Conservation (phyloP, 768 basidiomycete genomes). For the Panaeolus cyanescens region DNA sequence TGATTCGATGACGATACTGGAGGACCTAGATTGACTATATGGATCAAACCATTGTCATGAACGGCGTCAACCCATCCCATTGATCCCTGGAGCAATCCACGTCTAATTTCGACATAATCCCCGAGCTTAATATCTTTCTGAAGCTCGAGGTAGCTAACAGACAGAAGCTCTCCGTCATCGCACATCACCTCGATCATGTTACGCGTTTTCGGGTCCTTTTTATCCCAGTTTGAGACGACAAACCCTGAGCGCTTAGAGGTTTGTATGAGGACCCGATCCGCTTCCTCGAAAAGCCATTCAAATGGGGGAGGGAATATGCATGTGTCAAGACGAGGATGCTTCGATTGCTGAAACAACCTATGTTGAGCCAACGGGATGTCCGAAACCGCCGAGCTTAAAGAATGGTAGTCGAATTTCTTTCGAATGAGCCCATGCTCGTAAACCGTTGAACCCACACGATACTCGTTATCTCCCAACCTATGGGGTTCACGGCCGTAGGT, state of each 20-base stretch:
- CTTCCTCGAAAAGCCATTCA: slow-evolving; percentile 12
- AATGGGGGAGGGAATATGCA: slow-evolving; percentile 4
- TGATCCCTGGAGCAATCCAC: background rate
- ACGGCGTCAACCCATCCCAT: slow-evolving; percentile 1
- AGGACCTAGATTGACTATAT: background rate
- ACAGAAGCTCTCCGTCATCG: background rate
- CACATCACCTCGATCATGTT: background rate
- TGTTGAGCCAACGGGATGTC: slow-evolving; percentile 5
- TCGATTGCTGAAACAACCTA: background rate
- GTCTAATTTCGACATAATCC: slow-evolving; percentile 3
- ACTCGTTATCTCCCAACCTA: background rate
- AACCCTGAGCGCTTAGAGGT: background rate
- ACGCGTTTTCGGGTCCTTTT: background rate
- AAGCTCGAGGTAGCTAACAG: background rate
- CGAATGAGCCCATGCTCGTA: slow-evolving; percentile 8
- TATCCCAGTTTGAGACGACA: background rate
- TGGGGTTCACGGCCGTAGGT: background rate
- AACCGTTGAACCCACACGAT: background rate
- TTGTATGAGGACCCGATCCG: slow-evolving; percentile 1
- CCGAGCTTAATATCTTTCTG: background rate
- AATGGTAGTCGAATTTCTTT: slow-evolving; percentile 6
- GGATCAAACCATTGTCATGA: background rate
- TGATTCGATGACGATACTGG: background rate
- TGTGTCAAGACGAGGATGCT: slow-evolving; percentile 3
- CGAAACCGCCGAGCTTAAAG: background rate